Evolutionary conservation across 2,329 filamentous ascomycete genomes (phyloP), one percentile per base, ranked within the genome.

Genomic region (Verticillium isaacii): DNA sequence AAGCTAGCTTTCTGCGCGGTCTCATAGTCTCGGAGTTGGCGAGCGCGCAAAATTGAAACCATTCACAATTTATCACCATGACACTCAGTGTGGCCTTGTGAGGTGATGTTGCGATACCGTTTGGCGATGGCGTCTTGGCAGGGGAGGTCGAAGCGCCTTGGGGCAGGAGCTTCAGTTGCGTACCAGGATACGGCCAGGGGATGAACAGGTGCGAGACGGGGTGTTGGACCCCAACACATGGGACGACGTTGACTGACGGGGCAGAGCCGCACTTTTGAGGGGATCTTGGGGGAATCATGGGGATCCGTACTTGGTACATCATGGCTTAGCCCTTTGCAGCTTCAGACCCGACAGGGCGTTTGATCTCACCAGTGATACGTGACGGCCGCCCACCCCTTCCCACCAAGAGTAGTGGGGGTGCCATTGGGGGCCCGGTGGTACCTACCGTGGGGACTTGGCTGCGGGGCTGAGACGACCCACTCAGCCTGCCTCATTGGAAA

Each of bases 381-480:
- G 56, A 58, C 32, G 34, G 19, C 56, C 56, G 37, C 56, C 56
- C 56, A 58, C 56, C 56, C 25, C 56, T 57, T 57, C 55, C 55
- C 55, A 6, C 29, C n/a, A 25, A 17, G 32, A 8, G 17, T 32
- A 25, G 32, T 37, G 32, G 55, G n/a, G 32, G n/a, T 37, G 23
- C 25, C 32, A 32, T 23, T 37, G 32, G 25, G 55, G 5, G 55
- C 9, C 29, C 45, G 7, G n/a, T 11, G 45, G 45, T 25, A 52
- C n/a, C n/a, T 12, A 3, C 19, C 34, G 14, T 14, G 14, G 19
- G 29, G 4, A 29, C 29, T 29, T 29, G 4, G 39, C 39, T 52
- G 45, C 45, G 45, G 45, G 45, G 45, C 45, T 25, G 45, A 5
- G 12, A 2, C 11, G 45, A 52, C 45, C 45, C 45, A 52, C 45